Base-by-base conservation (phyloP, 768 basidiomycete genomes). In the Termitomyces heimii region DNA sequence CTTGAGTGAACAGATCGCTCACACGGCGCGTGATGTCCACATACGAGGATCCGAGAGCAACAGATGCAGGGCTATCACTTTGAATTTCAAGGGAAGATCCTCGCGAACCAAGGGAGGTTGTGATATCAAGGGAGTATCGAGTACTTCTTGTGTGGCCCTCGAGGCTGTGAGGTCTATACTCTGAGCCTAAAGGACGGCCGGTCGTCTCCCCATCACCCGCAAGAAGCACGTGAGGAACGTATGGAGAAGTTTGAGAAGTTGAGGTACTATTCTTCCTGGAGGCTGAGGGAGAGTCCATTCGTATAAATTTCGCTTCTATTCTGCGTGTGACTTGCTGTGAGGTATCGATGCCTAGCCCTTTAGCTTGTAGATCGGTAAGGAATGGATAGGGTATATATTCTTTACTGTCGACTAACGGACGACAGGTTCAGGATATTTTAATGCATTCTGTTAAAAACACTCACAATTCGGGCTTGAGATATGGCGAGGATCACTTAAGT, bases 251-350 rank as follows among this genome's bases (percentile, higher is more conserved):
- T 18, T 52, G 45, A 31, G 49, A 28, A 20, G 54, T 37, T 32
- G 53, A 35, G n/a, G 26, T 26, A 35, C 51, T 45, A 31, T 34
- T 22, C 32, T 52, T 13, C 22, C 12, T 28, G 44, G 13, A 44
- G n/a, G 24, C 26, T 10, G 32, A 6, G n/a, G 6, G 52, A 28
- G 48, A 32, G 40, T 58, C 46, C 1, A 54, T 43, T 34, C 54
- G n/a, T 32, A 57, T 26, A 54, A 64, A 64, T 43, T 56, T 60
- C 13, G 61, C 63, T 35, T 57, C 61, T 16, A 64, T 60, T 16
- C 60, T 54, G n/a, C 60, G 63, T 18, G 63, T 64, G 20, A 58
- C 12, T 43, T 56, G 61, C 14, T 56, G 53, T 26, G 58, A 56
- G 5, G 45, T 32, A 45, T 64, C 59, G 14, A 55, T 45, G 14